Evolutionary conservation across 1,139 yeast genomes (phyloP), one percentile per base, ranked within the genome.

Genomic region (Pichia terricola): DNA sequence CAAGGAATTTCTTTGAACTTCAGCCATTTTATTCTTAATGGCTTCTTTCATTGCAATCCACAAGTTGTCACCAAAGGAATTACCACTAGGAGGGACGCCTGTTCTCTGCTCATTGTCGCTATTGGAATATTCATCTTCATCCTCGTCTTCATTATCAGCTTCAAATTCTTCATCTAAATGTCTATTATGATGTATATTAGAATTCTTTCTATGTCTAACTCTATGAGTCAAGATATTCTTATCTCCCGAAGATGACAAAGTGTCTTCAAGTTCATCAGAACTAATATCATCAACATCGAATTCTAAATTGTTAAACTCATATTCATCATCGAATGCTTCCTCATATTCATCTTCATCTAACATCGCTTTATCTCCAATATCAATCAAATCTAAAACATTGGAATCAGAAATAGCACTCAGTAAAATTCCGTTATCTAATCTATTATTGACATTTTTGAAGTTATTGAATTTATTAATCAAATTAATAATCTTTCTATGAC

Each of bases 31-130:
- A 38, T 47, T 53, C 47, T 70, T 69, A 55, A 79, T 74, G 4
- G 77, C 84, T 47, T 72, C 75, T 60, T 76, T 72, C 60, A 80
- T 76, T 55, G 76, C 79, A 51, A 72, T 75, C 85, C 87, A 79
- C 46, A 79, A 60, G 2, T 69, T 46, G 50, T 54, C 37, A 35
- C 56, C 50, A 46, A 56, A 52, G 28, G 59, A 52, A 38, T 55
- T 57, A 4, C 11, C 25, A 11, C 7, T n/a, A 10, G 6, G n/a
- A 6, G 7, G 7, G 25, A 7, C 8, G 8, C 11, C 35, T 1
- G 6, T n/a, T 6, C 41, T 36, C 7, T 40, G 40, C 28, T 44
- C 25, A 11, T 34, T 44, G 7, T 31, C 34, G 28, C 25, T 25
- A 35, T 34, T 28, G 9, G 31, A 35, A 30, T 59, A 57, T 32